These are phyloP conservation scores for Pyrenula aspistea DNA, from an alignment of 495 filamentous ascomycete genomes.

Conservation along the genomic window DNA sequence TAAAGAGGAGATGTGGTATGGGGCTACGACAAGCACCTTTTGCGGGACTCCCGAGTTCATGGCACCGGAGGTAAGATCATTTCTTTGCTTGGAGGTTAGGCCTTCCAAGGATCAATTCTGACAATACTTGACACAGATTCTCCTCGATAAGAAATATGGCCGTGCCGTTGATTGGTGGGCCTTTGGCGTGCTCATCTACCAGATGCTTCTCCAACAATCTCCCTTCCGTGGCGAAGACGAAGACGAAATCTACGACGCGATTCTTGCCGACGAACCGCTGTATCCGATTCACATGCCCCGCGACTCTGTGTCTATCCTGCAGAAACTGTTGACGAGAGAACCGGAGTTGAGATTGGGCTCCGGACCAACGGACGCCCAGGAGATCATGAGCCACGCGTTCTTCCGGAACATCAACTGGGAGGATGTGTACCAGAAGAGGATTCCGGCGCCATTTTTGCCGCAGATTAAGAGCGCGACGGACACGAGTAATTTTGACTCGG, in stretches of 20 bases:
- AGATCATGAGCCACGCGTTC: slow-evolving; percentile 98
- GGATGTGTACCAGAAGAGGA: slow-evolving; percentile 89
- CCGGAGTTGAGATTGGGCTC: slow-evolving; percentile 85
- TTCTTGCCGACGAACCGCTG: slow-evolving; percentile 92
- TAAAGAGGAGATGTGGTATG: slow-evolving; percentile 99
- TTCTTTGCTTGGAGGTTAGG: no score
- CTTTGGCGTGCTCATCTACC: slow-evolving; percentile 98
- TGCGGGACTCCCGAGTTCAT: slow-evolving; percentile 99
- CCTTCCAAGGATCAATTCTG: no score
- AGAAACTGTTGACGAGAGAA: slow-evolving; percentile 94
- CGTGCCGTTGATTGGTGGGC: slow-evolving; percentile 99
- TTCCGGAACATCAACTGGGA: slow-evolving; percentile 98
- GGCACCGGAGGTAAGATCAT: slow-evolving; percentile 79
- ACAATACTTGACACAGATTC: no score
- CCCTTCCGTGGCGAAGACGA: slow-evolving; percentile 99
- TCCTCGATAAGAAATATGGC: slow-evolving; percentile 97
- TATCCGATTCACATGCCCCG: slow-evolving; percentile 99
- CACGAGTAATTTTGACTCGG: slow-evolving; percentile 97
- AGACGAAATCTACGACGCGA: slow-evolving; percentile 99
- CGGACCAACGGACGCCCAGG: slow-evolving; percentile 94
- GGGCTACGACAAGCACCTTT: slow-evolving; percentile 92
- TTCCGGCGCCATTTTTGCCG: slow-evolving; percentile 80
- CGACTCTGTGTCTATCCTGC: slow-evolving; percentile 92
- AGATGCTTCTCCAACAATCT: slow-evolving; percentile 98
- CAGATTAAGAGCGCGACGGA: slow-evolving; percentile 83